phyloP scores from a whole-genome alignment of 2,329 filamentous ascomycete species.

The Botrytis porri region DNA sequence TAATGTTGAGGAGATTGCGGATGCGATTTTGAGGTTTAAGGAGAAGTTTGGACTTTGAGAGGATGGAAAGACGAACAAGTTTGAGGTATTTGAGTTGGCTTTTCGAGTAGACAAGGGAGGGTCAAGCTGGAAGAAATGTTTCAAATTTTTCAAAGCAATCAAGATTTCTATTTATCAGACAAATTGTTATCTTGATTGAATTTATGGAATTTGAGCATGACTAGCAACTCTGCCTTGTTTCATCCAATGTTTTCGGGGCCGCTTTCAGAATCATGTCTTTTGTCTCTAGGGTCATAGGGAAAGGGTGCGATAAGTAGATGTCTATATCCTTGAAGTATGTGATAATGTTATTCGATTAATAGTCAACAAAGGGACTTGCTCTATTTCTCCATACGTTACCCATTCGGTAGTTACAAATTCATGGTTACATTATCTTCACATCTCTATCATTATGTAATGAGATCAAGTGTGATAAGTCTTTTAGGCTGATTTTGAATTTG shows the following conservation, averaged over 20 bases:
- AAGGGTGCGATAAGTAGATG: too few species aligned
- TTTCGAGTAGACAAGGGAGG: too few species aligned
- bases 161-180: neutral
- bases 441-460: too few species aligned
- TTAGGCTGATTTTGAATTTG: too few species aligned
- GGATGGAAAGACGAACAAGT: rapidly evolving
- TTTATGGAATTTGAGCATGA: neutral
- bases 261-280: neutral
- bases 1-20: constrained; percentile 27
- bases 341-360: too few species aligned
- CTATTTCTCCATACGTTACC: too few species aligned
- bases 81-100: neutral
- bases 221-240: neutral
- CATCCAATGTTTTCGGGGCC: neutral
- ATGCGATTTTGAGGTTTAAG: constrained; percentile 32
- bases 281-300: too few species aligned
- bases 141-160: neutral
- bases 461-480: too few species aligned
- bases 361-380: too few species aligned
- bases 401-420: too few species aligned
- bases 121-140: neutral
- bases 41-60: constrained; percentile 28
- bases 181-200: neutral
- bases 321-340: too few species aligned
- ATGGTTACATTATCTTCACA: too few species aligned